Evolutionary conservation across 805 yeast genomes (phyloP).

Genomic region (Komagataella ulmi): DNA sequence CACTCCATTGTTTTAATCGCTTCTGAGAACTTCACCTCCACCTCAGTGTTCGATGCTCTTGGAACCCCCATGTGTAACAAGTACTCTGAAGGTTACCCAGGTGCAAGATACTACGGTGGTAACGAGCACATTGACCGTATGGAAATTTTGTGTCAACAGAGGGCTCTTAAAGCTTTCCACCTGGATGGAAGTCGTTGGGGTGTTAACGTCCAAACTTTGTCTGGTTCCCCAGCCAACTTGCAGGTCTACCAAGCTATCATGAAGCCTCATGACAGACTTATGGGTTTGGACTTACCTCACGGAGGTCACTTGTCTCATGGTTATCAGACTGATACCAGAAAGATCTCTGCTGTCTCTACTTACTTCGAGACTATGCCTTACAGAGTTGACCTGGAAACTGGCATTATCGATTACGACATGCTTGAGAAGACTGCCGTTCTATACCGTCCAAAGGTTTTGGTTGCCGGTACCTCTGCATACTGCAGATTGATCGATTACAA

Average conservation of each 20-base stretch:
- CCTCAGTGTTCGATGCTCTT: constrained; percentile 89
- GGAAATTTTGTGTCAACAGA: constrained; percentile 82
- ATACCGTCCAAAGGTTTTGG: constrained; percentile 91
- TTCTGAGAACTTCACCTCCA: constrained; percentile 93
- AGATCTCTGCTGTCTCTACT: constrained; percentile 91
- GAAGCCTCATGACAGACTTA: constrained; percentile 91
- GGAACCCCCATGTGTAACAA: constrained; percentile 98
- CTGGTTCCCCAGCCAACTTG: constrained; percentile 97
- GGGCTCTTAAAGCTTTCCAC: constrained; percentile 86
- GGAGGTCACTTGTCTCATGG: constrained; percentile 99
- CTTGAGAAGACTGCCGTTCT: constrained; percentile 82
- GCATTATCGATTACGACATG: constrained; percentile 91
- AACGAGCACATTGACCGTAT: constrained; percentile 93
- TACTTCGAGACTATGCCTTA: constrained; percentile 98
- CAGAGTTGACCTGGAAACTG: constrained; percentile 85
- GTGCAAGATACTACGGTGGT: constrained; percentile 98
- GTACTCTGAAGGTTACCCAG: constrained; percentile 98
- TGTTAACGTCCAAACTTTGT: constrained; percentile 90
- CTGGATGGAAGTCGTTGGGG: constrained; percentile 86
- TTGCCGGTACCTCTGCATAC: constrained; percentile 98
- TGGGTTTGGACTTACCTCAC: constrained; percentile 97
- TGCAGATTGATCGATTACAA: constrained; percentile 93
- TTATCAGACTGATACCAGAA: constrained; percentile 86
- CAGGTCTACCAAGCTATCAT: constrained; percentile 92
- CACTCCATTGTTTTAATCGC: constrained; percentile 92